Conservation (phyloP, 371 early-diverging fungal species). For the Rhizopus sp. region DNA sequence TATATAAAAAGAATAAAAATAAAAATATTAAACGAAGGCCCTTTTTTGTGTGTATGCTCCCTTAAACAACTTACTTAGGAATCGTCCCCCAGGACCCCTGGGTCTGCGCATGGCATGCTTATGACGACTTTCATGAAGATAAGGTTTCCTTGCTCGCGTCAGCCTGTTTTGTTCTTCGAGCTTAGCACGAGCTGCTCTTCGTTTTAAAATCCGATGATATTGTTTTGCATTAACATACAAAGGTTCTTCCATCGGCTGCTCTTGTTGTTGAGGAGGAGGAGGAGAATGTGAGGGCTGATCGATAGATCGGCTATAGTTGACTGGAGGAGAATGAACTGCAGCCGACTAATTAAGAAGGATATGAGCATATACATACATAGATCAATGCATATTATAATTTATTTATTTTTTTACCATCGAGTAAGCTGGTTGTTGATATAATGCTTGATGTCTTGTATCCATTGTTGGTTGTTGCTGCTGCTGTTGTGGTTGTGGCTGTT, state of each 20-base stretch:
- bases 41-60: background rate
- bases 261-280: background rate
- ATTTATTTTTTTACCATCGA: slow-evolving; percentile 15
- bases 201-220: slow-evolving; percentile 86
- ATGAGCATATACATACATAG: background rate
- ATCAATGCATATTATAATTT: background rate
- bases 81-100: slow-evolving; percentile 88
- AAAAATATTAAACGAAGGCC: background rate
- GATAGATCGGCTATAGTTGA: slow-evolving; percentile 3
- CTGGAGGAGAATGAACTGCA: slow-evolving; percentile 9
- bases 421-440: slow-evolving; percentile 18
- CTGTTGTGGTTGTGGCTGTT: slow-evolving; percentile 7
- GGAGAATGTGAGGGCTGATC: background rate
- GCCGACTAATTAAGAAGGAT: background rate
- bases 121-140: slow-evolving; percentile 94
- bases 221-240: slow-evolving; percentile 82
- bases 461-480: slow-evolving; percentile 8
- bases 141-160: slow-evolving; percentile 64
- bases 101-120: slow-evolving; percentile 93
- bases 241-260: slow-evolving; percentile 10
- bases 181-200: slow-evolving; percentile 70
- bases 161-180: slow-evolving; percentile 59
- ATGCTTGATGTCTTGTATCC: background rate
- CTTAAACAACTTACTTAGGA: slow-evolving; percentile 49
- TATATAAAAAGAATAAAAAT: background rate